Conservation (phyloP, 2,329 filamentous ascomycete species). For the Ceratocystis cubensis region DNA sequence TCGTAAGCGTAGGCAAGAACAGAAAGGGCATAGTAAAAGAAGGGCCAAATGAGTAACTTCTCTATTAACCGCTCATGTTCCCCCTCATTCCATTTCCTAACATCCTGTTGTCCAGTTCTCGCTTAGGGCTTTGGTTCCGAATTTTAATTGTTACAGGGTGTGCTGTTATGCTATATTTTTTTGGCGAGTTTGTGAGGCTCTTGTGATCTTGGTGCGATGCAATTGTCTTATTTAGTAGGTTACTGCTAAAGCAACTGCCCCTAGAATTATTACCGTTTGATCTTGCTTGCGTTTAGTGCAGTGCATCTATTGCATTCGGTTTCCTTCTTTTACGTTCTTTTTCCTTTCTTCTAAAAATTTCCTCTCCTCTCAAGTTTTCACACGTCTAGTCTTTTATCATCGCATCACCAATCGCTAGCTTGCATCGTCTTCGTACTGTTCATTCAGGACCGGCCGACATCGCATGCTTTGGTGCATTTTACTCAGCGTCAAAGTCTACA, state of each 20-base stretch:
- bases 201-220: constrained; percentile 1
- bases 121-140: background rate
- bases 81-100: background rate
- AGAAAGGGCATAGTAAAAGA: too few species aligned
- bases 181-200: background rate
- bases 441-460: background rate
- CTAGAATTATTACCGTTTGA: background rate
- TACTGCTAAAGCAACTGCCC: background rate
- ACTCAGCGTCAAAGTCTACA: background rate
- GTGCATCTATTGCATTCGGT: background rate
- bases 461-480: background rate
- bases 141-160: background rate
- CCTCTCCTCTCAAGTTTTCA: background rate
- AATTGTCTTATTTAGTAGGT: background rate
- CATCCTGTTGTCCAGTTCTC: background rate
- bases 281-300: background rate
- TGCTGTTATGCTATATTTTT: background rate
- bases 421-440: background rate
- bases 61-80: background rate
- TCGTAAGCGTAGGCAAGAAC: too few species aligned
- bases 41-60: background rate
- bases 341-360: background rate
- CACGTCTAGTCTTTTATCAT: background rate
- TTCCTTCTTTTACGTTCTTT: background rate
- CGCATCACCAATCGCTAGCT: background rate